Evolutionary conservation across 495 filamentous ascomycete species (phyloP).

Genomic region (Clavariopsis aquatica): DNA sequence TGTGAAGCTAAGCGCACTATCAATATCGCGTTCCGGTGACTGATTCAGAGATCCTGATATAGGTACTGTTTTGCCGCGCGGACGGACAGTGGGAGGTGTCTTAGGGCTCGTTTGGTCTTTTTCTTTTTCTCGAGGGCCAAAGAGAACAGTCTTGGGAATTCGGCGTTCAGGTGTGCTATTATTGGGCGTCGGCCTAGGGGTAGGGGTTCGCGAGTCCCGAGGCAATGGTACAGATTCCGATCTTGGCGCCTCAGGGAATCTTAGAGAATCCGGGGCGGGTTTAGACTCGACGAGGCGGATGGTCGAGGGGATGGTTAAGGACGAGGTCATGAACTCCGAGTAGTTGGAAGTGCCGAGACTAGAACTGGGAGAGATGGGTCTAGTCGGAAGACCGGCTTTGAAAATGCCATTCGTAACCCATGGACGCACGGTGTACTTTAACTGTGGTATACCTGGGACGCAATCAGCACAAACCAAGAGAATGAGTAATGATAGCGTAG

Average conservation of each 20-base stretch:
- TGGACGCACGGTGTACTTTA: conserved; percentile 21
- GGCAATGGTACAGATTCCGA: background rate
- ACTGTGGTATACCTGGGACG: conserved; percentile 17
- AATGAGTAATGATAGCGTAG: conserved; percentile 14
- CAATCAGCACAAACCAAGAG: conserved; percentile 25
- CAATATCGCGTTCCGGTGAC: conserved; percentile 14
- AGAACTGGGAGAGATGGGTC: conserved; percentile 1
- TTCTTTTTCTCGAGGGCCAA: conserved; percentile 5
- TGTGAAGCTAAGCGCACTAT: conserved; percentile 21
- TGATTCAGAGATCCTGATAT: background rate
- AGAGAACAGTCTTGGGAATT: background rate
- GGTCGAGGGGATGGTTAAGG: background rate
- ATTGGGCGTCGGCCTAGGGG: background rate
- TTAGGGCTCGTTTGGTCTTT: conserved; percentile 9
- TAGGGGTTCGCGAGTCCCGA: background rate
- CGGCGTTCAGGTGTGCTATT: background rate
- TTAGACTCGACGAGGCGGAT: conserved; percentile 11
- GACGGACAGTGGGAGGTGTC: conserved; percentile 10
- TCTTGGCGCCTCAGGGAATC: background rate
- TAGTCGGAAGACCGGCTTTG: background rate
- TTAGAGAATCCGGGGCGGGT: background rate
- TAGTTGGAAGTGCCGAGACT: background rate
- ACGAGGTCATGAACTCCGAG: background rate
- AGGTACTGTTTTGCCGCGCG: conserved; percentile 23
- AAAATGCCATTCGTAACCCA: conserved; percentile 25